Conservation (phyloP, 2,329 filamentous ascomycete species). For the Myrmaecium sp. region DNA sequence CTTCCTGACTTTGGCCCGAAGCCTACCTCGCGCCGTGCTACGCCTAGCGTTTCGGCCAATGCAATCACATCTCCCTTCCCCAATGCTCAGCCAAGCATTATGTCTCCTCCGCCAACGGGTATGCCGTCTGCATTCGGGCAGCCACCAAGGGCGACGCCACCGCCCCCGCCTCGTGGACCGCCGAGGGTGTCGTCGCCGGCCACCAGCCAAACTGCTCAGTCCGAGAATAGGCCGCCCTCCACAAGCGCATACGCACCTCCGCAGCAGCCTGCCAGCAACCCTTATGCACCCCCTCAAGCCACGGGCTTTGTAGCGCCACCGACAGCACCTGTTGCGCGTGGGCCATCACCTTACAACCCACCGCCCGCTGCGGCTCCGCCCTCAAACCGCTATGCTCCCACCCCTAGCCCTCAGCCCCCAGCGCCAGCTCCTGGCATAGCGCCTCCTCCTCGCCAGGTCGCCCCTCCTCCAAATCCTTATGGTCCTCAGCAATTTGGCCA, state of each 20-base stretch:
- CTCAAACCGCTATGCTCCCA: constrained; percentile 46
- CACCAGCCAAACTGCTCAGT: constrained; percentile 18
- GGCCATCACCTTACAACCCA: constrained; percentile 71
- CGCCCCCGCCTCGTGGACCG: constrained; percentile 51
- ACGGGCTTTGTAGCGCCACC: too few species aligned
- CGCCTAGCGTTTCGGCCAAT: constrained; percentile 44
- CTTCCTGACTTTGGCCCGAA: constrained; percentile 63
- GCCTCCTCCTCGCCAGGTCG: constrained; percentile 25
- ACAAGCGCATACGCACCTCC: constrained; percentile 50
- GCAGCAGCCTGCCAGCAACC: constrained; percentile 17
- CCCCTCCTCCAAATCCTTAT: constrained; percentile 28
- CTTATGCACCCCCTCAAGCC: constrained; percentile 32
- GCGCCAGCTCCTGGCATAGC: constrained; percentile 22
- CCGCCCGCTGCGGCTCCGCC: constrained; percentile 67
- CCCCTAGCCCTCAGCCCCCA: constrained; percentile 39
- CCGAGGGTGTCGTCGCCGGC: constrained; percentile 56
- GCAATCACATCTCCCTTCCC: constrained; percentile 63
- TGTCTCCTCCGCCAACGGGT: constrained; percentile 38
- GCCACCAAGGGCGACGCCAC: constrained; percentile 47
- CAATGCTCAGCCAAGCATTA: constrained; percentile 36
- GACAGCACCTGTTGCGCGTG: constrained; percentile 55
- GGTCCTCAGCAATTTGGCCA: constrained; percentile 10
- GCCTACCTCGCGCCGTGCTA: constrained; percentile 51
- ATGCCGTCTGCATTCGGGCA: constrained; percentile 37
- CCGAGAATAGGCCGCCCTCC: constrained; percentile 32